Conservation (phyloP, 306 rosid species). For the Ziziphus jujuba region DNA sequence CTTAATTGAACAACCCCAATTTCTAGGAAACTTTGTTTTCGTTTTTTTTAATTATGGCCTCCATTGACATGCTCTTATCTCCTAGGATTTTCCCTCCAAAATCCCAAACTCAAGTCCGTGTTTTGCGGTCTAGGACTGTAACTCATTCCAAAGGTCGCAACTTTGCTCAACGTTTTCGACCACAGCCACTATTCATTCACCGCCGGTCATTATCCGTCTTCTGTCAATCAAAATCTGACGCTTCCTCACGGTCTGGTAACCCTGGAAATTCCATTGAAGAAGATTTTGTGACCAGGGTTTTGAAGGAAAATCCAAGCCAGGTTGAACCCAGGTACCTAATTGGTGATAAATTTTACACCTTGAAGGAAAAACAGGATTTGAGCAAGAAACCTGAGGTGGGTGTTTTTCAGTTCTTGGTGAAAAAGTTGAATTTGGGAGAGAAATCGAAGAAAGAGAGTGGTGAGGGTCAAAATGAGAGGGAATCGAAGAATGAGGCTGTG, state of each 20-base stretch:
- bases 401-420: slow-evolving; percentile 36
- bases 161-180: slow-evolving; percentile 32
- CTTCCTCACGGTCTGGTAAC: slow-evolving; percentile 34
- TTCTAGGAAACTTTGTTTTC: neutral
- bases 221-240: slow-evolving; percentile 44
- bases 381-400: slow-evolving; percentile 39
- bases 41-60: slow-evolving; percentile 38
- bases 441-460: slow-evolving; percentile 30
- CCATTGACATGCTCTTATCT: slow-evolving; percentile 53
- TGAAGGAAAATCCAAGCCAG: slow-evolving; percentile 94
- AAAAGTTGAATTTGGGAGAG: slow-evolving; percentile 43
- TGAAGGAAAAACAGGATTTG: slow-evolving; percentile 63
- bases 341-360: slow-evolving; percentile 65
- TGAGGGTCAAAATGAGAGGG: slow-evolving; percentile 37
- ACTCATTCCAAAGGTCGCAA: slow-evolving; percentile 27
- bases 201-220: slow-evolving; percentile 45
- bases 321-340: slow-evolving; percentile 73
- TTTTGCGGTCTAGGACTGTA: slow-evolving; percentile 11
- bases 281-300: slow-evolving; percentile 75
- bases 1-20: slow-evolving; percentile 1
- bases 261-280: slow-evolving; percentile 31
- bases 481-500: slow-evolving; percentile 48
- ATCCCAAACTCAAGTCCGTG: slow-evolving; percentile 33
- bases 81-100: slow-evolving; percentile 52
- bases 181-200: slow-evolving; percentile 27